These are phyloP conservation scores for Mycocentrospora acerina DNA, from an alignment of 2,329 filamentous ascomycete species.

Conservation along the genomic window DNA sequence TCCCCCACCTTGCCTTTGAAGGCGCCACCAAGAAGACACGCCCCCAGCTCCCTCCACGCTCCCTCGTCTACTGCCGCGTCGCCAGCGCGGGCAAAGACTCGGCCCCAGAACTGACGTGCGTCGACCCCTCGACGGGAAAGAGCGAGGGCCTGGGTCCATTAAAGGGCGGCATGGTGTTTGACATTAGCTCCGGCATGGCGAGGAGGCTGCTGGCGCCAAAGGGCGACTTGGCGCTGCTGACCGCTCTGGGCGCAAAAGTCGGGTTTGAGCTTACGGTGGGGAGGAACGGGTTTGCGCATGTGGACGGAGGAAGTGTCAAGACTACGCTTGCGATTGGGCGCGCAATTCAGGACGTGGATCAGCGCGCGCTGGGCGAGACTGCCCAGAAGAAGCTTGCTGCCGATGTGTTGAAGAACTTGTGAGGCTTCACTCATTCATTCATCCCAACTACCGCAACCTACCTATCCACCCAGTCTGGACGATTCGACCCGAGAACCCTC, in stretches of 20 bases:
- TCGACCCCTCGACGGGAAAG: constrained; percentile 83
- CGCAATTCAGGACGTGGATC: constrained; percentile 77
- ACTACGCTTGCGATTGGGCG: constrained; percentile 76
- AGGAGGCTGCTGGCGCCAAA: constrained; percentile 68
- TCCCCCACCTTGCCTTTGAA: constrained; percentile 91
- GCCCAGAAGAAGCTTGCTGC: constrained; percentile 71
- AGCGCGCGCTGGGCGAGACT: constrained; percentile 62
- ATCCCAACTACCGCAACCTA: too few species aligned
- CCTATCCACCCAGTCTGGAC: too few species aligned
- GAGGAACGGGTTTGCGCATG: constrained; percentile 89
- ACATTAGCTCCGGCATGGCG: constrained; percentile 79
- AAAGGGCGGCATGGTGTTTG: constrained; percentile 81
- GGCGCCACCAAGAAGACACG: constrained; percentile 88
- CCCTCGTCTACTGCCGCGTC: constrained; percentile 87
- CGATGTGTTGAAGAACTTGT: constrained; percentile 62
- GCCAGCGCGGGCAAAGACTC: constrained; percentile 62
- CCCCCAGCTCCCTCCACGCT: constrained; percentile 71
- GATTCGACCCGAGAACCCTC: too few species aligned
- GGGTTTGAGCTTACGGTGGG: constrained; percentile 94
- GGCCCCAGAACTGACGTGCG: constrained; percentile 88
- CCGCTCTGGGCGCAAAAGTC: constrained; percentile 78
- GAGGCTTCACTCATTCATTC: constrained; percentile 12
- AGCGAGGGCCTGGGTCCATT: constrained; percentile 84
- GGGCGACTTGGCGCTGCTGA: constrained; percentile 68
- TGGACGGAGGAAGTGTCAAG: constrained; percentile 74